Evolutionary conservation across 2,329 filamentous ascomycete genomes (phyloP).

Genomic region (Aspergillus luchuensis): DNA sequence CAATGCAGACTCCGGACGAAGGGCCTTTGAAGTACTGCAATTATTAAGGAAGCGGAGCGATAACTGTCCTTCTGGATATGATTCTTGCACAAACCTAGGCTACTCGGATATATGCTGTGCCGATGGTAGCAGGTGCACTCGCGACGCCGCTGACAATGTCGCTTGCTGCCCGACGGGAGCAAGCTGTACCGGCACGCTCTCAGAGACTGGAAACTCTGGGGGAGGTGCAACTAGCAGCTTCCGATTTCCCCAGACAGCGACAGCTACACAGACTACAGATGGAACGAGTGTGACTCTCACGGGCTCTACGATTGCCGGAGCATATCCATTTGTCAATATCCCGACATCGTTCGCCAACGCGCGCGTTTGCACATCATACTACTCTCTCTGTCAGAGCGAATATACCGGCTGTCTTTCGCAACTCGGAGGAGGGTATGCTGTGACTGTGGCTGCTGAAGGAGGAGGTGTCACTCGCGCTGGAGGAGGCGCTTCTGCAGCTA

Average conservation of each 20-base stretch:
- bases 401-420: conserved; percentile 47
- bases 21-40: conserved; percentile 36
- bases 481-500: conserved; percentile 44
- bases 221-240: conserved; percentile 33
- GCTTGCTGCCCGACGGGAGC: conserved; percentile 63
- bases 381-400: conserved; percentile 54
- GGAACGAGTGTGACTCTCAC: conserved; percentile 30
- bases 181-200: conserved; percentile 60
- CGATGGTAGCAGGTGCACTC: conserved; percentile 55
- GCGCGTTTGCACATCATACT: conserved; percentile 56
- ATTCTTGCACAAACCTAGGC: conserved; percentile 54
- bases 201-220: conserved; percentile 27
- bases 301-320: conserved; percentile 50
- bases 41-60: conserved; percentile 33
- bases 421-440: conserved; percentile 53
- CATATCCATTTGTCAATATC: conserved; percentile 56
- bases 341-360: conserved; percentile 57
- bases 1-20: conserved; percentile 23
- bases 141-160: conserved; percentile 59
- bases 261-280: conserved; percentile 31
- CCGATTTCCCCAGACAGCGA: conserved; percentile 37
- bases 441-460: conserved; percentile 54
- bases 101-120: conserved; percentile 60
- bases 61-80: conserved; percentile 56
- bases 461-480: conserved; percentile 53